A percentile compares a stretch with the other conserved stretches of the same genome.
Conservation (phyloP, 2,329 filamentous ascomycete species). For the Penicillium sclerotiorum region DNA sequence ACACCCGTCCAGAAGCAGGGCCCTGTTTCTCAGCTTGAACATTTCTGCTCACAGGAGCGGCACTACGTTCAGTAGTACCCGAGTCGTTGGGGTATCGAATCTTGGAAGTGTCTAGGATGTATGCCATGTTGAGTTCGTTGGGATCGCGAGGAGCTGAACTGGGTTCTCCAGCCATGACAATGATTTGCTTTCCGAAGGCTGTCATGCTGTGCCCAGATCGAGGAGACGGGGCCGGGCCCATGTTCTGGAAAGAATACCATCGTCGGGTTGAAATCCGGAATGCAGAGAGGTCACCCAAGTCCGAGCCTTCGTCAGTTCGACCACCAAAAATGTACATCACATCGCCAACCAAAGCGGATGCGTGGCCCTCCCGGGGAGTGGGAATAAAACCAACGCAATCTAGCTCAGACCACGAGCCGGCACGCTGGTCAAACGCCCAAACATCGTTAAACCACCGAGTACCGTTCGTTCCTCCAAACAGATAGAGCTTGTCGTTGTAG, state of each 20-base stretch:
- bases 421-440: slow-evolving; percentile 87
- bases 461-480: slow-evolving; percentile 97
- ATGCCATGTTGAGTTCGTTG: slow-evolving; percentile 83
- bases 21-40: slow-evolving; percentile 48
- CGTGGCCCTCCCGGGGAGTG: slow-evolving; percentile 88
- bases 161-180: slow-evolving; percentile 91
- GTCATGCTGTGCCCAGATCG: slow-evolving; percentile 98
- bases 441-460: slow-evolving; percentile 99
- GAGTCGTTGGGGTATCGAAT: slow-evolving; percentile 90
- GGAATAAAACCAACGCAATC: slow-evolving; percentile 99
- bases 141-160: slow-evolving; percentile 81
- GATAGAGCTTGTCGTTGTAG: slow-evolving; percentile 88
- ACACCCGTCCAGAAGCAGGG: slow-evolving; percentile 43
- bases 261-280: slow-evolving; percentile 78
- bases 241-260: slow-evolving; percentile 99
- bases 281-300: slow-evolving; percentile 90
- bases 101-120: slow-evolving; percentile 91
- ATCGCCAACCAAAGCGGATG: slow-evolving; percentile 89
- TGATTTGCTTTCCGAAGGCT: slow-evolving; percentile 85
- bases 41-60: slow-evolving; percentile 45
- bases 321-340: slow-evolving; percentile 99
- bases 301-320: slow-evolving; percentile 87
- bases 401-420: slow-evolving; percentile 82
- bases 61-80: slow-evolving; percentile 45
- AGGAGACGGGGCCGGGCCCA: slow-evolving; percentile 93